Base-by-base conservation (phyloP, 345 rosid genomes). In the Eutrema japonicum region DNA sequence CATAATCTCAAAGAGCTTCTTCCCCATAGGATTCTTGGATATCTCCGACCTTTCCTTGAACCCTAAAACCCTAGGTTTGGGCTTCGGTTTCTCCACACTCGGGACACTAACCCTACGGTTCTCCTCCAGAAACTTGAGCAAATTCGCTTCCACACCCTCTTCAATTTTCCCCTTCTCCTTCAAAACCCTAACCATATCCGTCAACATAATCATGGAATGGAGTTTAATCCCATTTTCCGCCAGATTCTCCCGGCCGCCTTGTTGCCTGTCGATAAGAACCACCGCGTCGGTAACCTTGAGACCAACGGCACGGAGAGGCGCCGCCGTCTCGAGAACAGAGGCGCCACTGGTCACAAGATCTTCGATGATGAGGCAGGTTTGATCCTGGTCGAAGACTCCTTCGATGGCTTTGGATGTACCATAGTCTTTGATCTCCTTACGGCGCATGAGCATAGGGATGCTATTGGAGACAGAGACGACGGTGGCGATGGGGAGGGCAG, bases 401-500 rank as follows among this genome's bases (percentile, higher is more conserved):
- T 94, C 99, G 30, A 92, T 88, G 52, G 96, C 90, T 67, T 92
- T 89, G 8, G 93, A 78, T 6, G 96, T 95, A 2, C 96, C 97
- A 53, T 95, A 88, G 66, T 89, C 96, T 68, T 95, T 95, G 47
- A 90, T 77, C 71, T 92, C 98, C 74, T 92, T 95, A 59, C 96
- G 96, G 53, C 99, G 96, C 93, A 88, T 88, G 65, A 95, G 83
- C 98, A 90, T 88, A 5, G 98, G 96, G 76, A 88, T 75, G 77
- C 64, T 45, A 36, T 83, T 82, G 82, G 84, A 61, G 48, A 82
- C 51, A 64, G 99, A 95, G 74, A 95, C 87, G 68, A 84, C 82
- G 68, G 92, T 87, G 72, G 99, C 99, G 36, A 95, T 90, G 6
- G 97, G 97, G n/a, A 87, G 86, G 18, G 96, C 98, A 8, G 98